Conservation (phyloP, 2,329 filamentous ascomycete genomes). For the Phaeosphaeria sp. region DNA sequence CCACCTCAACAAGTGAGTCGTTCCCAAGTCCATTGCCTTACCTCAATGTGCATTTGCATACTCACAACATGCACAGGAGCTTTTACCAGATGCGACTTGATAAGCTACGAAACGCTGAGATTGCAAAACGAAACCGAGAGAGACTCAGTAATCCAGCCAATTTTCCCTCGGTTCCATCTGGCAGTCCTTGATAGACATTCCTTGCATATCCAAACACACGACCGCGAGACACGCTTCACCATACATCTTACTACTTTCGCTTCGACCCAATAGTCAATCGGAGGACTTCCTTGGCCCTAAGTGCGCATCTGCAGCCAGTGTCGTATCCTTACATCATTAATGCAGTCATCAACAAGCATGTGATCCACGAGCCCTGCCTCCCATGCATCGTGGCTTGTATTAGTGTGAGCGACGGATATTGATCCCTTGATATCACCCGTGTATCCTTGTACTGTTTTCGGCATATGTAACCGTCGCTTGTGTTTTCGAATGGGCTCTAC, state of each 20-base stretch:
- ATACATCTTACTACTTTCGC: not conserved
- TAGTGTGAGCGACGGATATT: slow-evolving; percentile 18
- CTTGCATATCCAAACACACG: slow-evolving; percentile 1
- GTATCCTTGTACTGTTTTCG: slow-evolving; percentile 1
- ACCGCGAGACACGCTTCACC: not conserved
- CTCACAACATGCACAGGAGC: slow-evolving; percentile 58
- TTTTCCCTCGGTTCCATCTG: slow-evolving; percentile 85
- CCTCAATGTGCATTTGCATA: not conserved
- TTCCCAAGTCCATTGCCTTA: not conserved
- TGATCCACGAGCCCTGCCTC: slow-evolving; percentile 21
- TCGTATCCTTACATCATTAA: slow-evolving; percentile 24
- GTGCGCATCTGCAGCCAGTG: slow-evolving; percentile 19
- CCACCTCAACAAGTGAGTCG: slow-evolving; percentile 74
- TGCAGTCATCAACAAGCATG: slow-evolving; percentile 46
- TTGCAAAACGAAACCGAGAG: slow-evolving; percentile 81
- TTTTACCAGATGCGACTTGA: slow-evolving; percentile 88
- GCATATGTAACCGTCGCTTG: not conserved
- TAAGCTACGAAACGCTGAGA: slow-evolving; percentile 77
- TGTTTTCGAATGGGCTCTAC: not conserved
- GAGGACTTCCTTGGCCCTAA: not conserved
- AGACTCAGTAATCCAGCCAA: slow-evolving; percentile 76
- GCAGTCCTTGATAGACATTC: slow-evolving; percentile 40
- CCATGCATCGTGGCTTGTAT: slow-evolving; percentile 22
- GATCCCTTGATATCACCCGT: slow-evolving; percentile 18
- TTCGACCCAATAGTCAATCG: not conserved